A percentile compares a stretch with the other conserved stretches of the same genome.
Conservation (phyloP, 2,329 filamentous ascomycete species). For the Metarhizium album region DNA sequence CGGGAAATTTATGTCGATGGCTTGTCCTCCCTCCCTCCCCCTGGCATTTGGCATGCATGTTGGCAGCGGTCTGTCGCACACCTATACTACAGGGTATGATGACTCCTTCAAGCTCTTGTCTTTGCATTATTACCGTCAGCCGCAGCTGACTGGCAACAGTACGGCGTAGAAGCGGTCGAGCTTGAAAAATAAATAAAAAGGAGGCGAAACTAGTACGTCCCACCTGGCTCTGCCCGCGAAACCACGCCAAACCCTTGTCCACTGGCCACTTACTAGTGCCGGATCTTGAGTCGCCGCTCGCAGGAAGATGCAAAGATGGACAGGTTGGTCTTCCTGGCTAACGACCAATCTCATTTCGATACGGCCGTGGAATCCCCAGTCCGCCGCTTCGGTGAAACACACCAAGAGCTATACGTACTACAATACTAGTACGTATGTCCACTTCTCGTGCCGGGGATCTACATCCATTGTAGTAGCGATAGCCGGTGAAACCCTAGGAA, state of each 20-base stretch:
- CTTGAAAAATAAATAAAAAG: no score
- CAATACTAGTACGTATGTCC: no score
- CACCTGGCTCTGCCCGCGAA: background rate
- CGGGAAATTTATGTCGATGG: background rate
- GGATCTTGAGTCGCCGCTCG: background rate
- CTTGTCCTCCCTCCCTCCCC: background rate
- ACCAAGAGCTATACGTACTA: constrained; percentile 2
- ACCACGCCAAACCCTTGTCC: background rate
- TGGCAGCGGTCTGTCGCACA: background rate
- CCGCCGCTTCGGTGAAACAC: background rate
- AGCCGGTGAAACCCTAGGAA: constrained; percentile 2
- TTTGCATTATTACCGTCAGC: background rate
- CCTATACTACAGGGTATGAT: background rate
- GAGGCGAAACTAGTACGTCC: background rate
- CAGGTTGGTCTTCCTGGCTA: background rate
- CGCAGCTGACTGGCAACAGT: background rate
- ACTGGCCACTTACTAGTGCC: background rate
- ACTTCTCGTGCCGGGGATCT: constrained; percentile 1
- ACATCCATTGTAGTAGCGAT: constrained; percentile 3
- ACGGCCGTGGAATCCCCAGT: background rate
- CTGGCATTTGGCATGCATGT: background rate
- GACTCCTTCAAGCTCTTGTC: background rate
- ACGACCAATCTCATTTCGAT: background rate
- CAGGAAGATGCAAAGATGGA: background rate
- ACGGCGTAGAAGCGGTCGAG: no score